These are phyloP conservation scores for Diaporthe ilicicola DNA, from an alignment of 2,329 filamentous ascomycete species.

Conservation along the genomic window DNA sequence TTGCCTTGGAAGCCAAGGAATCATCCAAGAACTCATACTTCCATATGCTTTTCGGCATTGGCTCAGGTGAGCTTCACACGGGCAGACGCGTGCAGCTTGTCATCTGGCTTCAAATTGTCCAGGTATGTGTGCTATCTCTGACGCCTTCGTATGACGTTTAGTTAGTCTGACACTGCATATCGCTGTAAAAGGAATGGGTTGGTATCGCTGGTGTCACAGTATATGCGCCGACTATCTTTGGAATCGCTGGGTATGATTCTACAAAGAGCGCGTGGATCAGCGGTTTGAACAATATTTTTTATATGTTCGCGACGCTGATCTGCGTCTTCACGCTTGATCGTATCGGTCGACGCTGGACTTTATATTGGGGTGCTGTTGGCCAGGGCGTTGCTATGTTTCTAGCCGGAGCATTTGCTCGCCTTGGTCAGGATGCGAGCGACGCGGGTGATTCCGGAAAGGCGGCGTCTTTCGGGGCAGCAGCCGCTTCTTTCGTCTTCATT, in stretches of 20 bases:
- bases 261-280: conserved; percentile 71
- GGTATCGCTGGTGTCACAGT: conserved; percentile 76
- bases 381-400: conserved; percentile 75
- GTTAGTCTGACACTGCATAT: not conserved
- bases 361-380: conserved; percentile 72
- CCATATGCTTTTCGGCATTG: conserved; percentile 73
- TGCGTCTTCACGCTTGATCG: conserved; percentile 76
- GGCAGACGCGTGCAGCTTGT: conserved; percentile 74
- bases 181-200: conserved; percentile 61
- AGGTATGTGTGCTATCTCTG: conserved; percentile 40
- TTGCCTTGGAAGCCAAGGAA: conserved; percentile 69
- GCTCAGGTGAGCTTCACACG: conserved; percentile 71
- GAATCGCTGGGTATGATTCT: conserved; percentile 71
- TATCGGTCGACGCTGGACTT: conserved; percentile 73
- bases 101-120: conserved; percentile 76
- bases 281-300: conserved; percentile 60
- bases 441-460: conserved; percentile 55
- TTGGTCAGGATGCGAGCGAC: conserved; percentile 48
- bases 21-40: conserved; percentile 66
- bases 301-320: conserved; percentile 71
- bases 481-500: conserved; percentile 75
- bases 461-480: conserved; percentile 67
- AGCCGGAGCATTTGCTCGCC: conserved; percentile 68
- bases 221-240: conserved; percentile 67
- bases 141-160: not conserved